Base-by-base conservation (phyloP, 2,329 filamentous ascomycete genomes). In the Claviceps digitariae region DNA sequence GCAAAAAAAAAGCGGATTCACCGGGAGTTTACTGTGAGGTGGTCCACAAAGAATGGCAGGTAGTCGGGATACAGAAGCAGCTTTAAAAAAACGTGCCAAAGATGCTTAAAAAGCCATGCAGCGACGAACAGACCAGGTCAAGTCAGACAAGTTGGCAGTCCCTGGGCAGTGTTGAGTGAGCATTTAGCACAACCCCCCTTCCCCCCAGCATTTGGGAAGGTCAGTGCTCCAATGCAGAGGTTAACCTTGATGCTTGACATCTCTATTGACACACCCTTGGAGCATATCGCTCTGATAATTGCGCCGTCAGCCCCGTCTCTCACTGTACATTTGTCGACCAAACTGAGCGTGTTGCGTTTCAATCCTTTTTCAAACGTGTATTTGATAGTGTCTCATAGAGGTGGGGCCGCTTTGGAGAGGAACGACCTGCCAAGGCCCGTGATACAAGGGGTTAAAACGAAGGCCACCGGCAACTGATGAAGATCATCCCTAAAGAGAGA, bases 41-140 rank as follows among this genome's bases (percentile, higher is more conserved):
- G 52, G 17, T 45, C 52, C 43, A 54, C 43, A 47, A 54, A 41
- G 34, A n/a, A 44, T 36, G 46, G 46, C 48, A 51, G 34, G 44
- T 45, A 23, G 29, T 43, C 25, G 48, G 44, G 31, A 38, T 44
- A 36, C 43, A 48, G 13, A 48, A 48, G 9, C 27, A 51, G 31
- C 17, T 50, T 45, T 6, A 4, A 40, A 4, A 40, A 25, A 17
- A 27, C 13, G 29, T 36, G 41, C 23, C 15, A 15, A 23, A 25
- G 21, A 21, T 12, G 21, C n/a, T n/a, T n/a, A n/a, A n/a, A n/a
- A n/a, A n/a, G n/a, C 34, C 6, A 50, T 38, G 36, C 27, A 38
- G 29, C 10, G 38, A 40, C 40, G 40, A 34, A 45, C 13, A 31
- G 36, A 41, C 29, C 45, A 20, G 29, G 38, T 40, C 15, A 48